These are phyloP conservation scores for Sporothrix euskadiensis DNA, from an alignment of 2,329 filamentous ascomycete species.

Conservation along the genomic window DNA sequence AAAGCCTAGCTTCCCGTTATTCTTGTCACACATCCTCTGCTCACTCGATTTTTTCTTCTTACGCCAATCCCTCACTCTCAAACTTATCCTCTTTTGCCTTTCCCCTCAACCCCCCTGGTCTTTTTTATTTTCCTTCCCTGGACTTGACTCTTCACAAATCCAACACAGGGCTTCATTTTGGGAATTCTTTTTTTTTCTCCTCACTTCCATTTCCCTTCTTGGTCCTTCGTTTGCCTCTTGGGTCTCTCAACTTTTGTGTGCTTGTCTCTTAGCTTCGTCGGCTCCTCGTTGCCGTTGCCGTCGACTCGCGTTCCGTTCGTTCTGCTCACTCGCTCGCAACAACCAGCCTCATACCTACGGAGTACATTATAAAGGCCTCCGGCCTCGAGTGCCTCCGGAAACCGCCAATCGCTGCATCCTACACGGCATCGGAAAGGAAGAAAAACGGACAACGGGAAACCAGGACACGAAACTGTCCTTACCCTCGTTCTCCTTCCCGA, in stretches of 20 bases:
- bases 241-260: neutral
- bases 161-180: neutral
- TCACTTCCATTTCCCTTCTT: slow-evolving; percentile 8
- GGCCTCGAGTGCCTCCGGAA: neutral
- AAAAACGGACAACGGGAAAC: neutral
- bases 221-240: slow-evolving; percentile 21
- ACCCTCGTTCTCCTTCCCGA: neutral
- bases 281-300: neutral
- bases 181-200: neutral
- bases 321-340: slow-evolving; percentile 18
- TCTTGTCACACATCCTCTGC: slow-evolving; percentile 13
- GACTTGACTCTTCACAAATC: neutral
- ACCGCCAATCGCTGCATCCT: neutral
- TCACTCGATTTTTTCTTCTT: slow-evolving; percentile 16
- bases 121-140: slow-evolving; percentile 4
- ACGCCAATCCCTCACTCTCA: neutral
- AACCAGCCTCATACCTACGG: slow-evolving; percentile 3
- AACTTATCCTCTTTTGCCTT: neutral
- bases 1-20: slow-evolving; percentile 21
- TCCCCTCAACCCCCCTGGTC: slow-evolving; percentile 13
- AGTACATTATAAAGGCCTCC: slow-evolving; percentile 29
- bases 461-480: neutral
- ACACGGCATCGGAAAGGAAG: neutral
- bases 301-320: slow-evolving; percentile 18
- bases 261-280: slow-evolving; percentile 12